Evolutionary conservation across 2,329 filamentous ascomycete species (phyloP).

Genomic region (Emergomyces orientalis): DNA sequence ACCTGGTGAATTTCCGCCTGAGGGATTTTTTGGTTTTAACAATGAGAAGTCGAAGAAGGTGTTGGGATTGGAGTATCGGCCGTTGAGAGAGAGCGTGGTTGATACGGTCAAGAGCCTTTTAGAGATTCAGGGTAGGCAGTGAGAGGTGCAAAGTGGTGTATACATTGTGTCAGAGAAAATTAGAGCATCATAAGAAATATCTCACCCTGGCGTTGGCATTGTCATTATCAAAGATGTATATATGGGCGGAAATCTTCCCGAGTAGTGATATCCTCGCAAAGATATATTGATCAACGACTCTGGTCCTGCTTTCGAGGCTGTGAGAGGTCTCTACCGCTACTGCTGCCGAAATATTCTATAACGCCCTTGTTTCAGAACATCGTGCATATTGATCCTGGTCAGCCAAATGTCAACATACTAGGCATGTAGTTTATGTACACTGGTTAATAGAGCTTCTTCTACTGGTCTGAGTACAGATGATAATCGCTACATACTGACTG

Average conservation of each 20-base stretch:
- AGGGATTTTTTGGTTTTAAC: slow-evolving; percentile 27
- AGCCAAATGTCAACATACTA: too few relatives aligned
- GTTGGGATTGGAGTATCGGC: slow-evolving; percentile 33
- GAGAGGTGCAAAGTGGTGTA: not conserved
- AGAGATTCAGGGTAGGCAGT: not conserved
- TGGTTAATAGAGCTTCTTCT: too few relatives aligned
- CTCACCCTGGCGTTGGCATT: slow-evolving; percentile 24
- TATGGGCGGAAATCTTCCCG: slow-evolving; percentile 60
- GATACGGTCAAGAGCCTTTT: slow-evolving; percentile 18
- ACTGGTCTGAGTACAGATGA: too few relatives aligned
- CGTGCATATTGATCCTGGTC: too few relatives aligned
- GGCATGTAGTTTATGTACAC: too few relatives aligned
- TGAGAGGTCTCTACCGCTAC: too few relatives aligned
- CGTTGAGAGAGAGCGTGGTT: slow-evolving; percentile 14
- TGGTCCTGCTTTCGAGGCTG: too few relatives aligned
- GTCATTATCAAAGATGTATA: slow-evolving; percentile 60
- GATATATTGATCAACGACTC: not conserved
- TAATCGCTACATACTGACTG: too few relatives aligned
- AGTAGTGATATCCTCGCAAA: not conserved
- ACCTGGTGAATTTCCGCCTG: slow-evolving; percentile 23
- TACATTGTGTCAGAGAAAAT: not conserved
- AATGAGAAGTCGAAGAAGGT: slow-evolving; percentile 35
- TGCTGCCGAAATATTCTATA: too few relatives aligned
- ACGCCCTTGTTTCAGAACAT: too few relatives aligned
- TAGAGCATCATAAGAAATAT: slow-evolving; percentile 48